These are phyloP conservation scores for Suillus sp. DNA, from an alignment of 768 basidiomycete genomes.

Conservation along the genomic window DNA sequence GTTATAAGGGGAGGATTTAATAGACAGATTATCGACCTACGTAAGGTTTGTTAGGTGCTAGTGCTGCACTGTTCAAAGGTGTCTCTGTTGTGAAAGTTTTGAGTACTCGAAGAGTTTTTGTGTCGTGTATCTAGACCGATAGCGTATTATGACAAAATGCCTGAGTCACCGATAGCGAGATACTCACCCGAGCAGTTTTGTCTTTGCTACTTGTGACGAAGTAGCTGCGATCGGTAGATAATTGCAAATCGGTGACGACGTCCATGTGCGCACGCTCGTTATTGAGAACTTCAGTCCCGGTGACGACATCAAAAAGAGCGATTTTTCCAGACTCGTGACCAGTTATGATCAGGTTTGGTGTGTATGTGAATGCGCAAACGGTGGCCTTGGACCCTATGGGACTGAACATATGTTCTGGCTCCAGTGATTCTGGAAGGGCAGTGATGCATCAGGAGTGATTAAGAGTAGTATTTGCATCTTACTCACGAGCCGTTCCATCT, in stretches of 20 bases:
- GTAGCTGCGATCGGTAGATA: constrained; percentile 88
- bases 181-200: constrained; percentile 82
- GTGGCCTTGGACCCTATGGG: constrained; percentile 96
- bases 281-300: constrained; percentile 78
- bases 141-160: background rate
- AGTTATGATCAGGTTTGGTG: constrained; percentile 79
- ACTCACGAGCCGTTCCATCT: constrained; percentile 80
- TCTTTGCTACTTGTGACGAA: constrained; percentile 97
- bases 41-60: constrained; percentile 84
- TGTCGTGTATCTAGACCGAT: constrained; percentile 72
- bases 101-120: constrained; percentile 84
- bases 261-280: constrained; percentile 91
- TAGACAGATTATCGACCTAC: constrained; percentile 41
- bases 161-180: background rate
- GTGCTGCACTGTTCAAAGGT: constrained; percentile 90
- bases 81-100: constrained; percentile 95
- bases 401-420: constrained; percentile 79
- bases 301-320: constrained; percentile 85
- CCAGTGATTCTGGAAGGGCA: constrained; percentile 60
- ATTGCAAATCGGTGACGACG: constrained; percentile 88
- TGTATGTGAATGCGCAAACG: constrained; percentile 87
- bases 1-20: background rate
- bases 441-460: constrained; percentile 10
- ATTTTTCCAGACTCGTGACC: constrained; percentile 98
- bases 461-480: background rate